Base-by-base conservation (phyloP, 1,139 yeast genomes). In the Lodderomyces theae region DNA sequence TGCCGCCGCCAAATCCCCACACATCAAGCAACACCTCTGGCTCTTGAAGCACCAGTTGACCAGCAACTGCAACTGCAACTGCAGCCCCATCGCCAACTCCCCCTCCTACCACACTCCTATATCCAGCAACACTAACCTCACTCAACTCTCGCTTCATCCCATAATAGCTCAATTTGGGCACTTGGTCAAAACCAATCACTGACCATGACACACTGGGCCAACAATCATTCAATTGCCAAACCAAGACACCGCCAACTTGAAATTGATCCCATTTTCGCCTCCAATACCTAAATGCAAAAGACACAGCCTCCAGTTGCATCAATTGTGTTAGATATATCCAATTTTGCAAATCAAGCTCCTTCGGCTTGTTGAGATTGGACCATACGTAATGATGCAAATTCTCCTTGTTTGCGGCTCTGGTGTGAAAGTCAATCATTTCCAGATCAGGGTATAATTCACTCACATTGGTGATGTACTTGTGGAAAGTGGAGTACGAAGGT, bases 191-290 rank as follows among this genome's bases (percentile, higher is more conserved):
- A 50, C 73, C 79, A 26, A 66, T 56, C 23, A 72, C 55, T 1
- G 77, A 60, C 79, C 79, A 74, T 17, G 71, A 61, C 3, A 74
- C 59, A 7, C 62, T 72, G 3, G 79, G 79, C 76, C 77, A 73
- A 49, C 79, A 74, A 50, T 74, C 79, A 44, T 74, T 72, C 18
- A 70, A 53, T 51, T 73, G 79, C 79, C 79, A 74, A 5, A 74
- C 77, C 28, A 72, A 51, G 2, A 70, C 67, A 0, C 77, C 77
- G 11, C 73, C 73, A 34, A 52, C 50, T 40, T 61, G 60, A 12
- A 58, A 57, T 2, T 65, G 63, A 31, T 58, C 53, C 79, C 79
- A 74, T 42, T 66, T 56, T 13, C 75, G 49, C 53, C 76, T 60
- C 76, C 78, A 73, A 48, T 63, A 61, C 42, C 71, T 53, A 46